Evolutionary conservation across 1,284 basidiomycete species (phyloP).

Genomic region (Trichosporon sp.): DNA sequence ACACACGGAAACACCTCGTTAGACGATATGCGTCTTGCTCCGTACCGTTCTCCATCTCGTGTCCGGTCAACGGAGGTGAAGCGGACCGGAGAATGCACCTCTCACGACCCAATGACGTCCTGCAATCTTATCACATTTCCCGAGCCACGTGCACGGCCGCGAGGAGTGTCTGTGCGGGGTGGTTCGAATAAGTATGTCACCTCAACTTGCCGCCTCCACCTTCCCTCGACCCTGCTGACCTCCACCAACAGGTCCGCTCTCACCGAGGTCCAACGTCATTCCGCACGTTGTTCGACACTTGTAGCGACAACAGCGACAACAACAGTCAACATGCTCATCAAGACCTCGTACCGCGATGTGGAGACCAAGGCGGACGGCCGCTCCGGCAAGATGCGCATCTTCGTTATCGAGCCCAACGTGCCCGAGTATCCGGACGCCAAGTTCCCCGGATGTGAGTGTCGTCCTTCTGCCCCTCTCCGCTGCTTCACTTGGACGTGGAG

Average conservation of each 20-base stretch:
- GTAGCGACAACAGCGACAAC: not conserved
- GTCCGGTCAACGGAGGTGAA: not conserved
- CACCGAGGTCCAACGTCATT: not conserved
- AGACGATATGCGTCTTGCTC: not conserved
- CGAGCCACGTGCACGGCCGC: not conserved
- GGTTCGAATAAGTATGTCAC: not conserved
- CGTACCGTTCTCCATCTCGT: not conserved
- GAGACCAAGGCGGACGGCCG: slow-evolving; percentile 59
- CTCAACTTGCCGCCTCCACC: not conserved
- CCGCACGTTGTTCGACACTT: not conserved
- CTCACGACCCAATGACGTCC: not conserved
- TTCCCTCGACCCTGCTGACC: no score
- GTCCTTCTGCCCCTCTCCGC: not conserved
- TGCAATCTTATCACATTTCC: slow-evolving; percentile 1
- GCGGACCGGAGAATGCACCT: not conserved
- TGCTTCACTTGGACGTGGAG: no score
- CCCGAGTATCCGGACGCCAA: slow-evolving; percentile 48
- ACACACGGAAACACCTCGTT: not conserved
- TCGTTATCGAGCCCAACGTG: slow-evolving; percentile 43
- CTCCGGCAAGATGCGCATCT: slow-evolving; percentile 65
- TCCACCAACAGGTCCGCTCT: not conserved
- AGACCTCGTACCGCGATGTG: slow-evolving; percentile 68
- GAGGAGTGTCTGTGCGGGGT: not conserved
- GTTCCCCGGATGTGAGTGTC: slow-evolving; percentile 44
- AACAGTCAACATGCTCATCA: slow-evolving; percentile 62